A percentile compares a stretch with the other conserved stretches of the same genome.
phyloP scores from a whole-genome alignment of 306 rosid species.

The Mimosa bimucronata region DNA sequence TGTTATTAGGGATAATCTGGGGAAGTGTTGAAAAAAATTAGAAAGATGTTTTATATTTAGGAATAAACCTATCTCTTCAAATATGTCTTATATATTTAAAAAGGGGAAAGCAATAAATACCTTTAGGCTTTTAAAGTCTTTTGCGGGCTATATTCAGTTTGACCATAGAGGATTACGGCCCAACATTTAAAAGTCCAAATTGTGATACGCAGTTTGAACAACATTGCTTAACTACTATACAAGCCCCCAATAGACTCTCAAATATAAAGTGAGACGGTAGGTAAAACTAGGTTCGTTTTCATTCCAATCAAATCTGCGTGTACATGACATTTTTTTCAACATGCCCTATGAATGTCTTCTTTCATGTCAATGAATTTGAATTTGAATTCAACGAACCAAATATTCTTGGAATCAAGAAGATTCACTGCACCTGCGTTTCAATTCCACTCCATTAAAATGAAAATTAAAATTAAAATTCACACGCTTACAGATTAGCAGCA shows the following conservation, averaged over 20 bases:
- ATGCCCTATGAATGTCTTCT: background rate
- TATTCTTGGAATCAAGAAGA: background rate
- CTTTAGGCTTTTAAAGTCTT: background rate
- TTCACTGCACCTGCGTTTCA: background rate
- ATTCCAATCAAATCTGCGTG: conserved; percentile 30
- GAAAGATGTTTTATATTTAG: no score
- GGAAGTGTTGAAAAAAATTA: no score
- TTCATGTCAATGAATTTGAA: background rate
- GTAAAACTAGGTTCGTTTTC: conserved; percentile 1
- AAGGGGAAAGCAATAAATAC: no score
- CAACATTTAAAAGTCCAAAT: background rate
- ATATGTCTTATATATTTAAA: no score
- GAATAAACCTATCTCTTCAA: no score
- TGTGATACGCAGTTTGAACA: background rate
- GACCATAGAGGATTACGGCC: background rate
- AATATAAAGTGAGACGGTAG: background rate
- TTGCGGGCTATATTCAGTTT: background rate
- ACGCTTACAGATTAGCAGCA: background rate
- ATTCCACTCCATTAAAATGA: background rate
- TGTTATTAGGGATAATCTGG: no score
- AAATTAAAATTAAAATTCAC: background rate
- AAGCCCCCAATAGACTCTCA: background rate
- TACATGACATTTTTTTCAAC: background rate
- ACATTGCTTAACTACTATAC: background rate
- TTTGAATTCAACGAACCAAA: background rate